Evolutionary conservation across 2,329 filamentous ascomycete genomes (phyloP).

Genomic region (Hortaea werneckii): DNA sequence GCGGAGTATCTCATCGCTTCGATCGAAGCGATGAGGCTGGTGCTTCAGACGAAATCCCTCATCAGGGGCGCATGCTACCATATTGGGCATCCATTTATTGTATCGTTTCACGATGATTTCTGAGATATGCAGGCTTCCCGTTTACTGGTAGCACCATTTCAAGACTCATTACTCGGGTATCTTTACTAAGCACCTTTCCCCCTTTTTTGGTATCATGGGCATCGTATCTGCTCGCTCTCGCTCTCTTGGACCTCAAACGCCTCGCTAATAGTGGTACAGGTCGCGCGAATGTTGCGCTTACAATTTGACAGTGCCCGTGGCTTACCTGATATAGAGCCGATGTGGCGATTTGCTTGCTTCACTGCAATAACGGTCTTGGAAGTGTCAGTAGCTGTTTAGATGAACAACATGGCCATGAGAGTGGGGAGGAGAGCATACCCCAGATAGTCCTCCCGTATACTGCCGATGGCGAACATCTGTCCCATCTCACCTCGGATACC

Average conservation of each 20-base stretch:
- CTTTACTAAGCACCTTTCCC: too few species aligned
- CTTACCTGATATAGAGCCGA: background rate
- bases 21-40: too few species aligned
- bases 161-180: too few species aligned
- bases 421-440: slow-evolving; percentile 15
- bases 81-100: too few species aligned
- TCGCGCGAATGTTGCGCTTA: background rate
- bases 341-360: background rate
- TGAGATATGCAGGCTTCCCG: too few species aligned
- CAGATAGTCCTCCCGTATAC: slow-evolving; percentile 65
- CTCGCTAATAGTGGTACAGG: slow-evolving; percentile 1
- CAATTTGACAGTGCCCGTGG: background rate
- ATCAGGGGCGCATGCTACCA: too few species aligned
- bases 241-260: background rate
- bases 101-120: too few species aligned
- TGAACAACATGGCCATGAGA: background rate
- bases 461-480: slow-evolving; percentile 93
- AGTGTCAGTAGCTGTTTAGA: background rate
- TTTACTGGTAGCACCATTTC: too few species aligned
- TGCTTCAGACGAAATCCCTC: too few species aligned
- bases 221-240: too few species aligned
- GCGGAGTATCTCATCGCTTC: too few species aligned
- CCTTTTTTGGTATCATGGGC: too few species aligned
- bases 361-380: background rate
- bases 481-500: slow-evolving; percentile 88